These are phyloP conservation scores for Dillenia suffruticosa DNA, from an alignment of 164 flowering plant species.

Conservation along the genomic window DNA sequence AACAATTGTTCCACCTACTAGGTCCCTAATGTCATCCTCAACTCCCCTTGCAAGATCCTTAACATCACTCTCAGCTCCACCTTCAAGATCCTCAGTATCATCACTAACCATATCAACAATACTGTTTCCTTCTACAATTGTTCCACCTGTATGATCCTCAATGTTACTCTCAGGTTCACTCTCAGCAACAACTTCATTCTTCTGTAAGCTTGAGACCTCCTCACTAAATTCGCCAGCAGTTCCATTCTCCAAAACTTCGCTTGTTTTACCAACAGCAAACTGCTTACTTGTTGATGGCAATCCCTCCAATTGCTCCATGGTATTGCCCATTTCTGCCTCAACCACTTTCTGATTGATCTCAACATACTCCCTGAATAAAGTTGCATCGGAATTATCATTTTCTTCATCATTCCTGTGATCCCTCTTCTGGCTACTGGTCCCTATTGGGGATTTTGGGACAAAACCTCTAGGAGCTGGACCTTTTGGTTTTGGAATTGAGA, in stretches of 20 bases:
- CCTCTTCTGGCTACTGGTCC: constrained; percentile 44
- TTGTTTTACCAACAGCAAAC: constrained; percentile 4
- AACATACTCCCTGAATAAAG: constrained; percentile 17
- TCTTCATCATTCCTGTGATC: constrained; percentile 35
- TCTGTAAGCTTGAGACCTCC: neutral
- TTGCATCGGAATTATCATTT: constrained; percentile 27
- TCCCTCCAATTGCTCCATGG: constrained; percentile 20
- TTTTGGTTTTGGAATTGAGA: constrained; percentile 39
- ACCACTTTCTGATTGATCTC: constrained; percentile 19
- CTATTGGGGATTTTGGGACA: constrained; percentile 42
- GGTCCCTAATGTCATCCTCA: constrained; percentile 10
- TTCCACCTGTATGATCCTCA: neutral
- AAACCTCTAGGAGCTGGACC: constrained; percentile 54
- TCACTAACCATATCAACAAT: neutral
- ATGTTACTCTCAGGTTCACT: neutral
- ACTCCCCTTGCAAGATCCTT: constrained; percentile 9
- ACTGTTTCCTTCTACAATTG: neutral
- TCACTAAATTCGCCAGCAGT: constrained; percentile 13
- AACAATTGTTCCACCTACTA: constrained; percentile 9
- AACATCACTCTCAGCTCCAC: neutral
- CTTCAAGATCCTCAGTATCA: neutral
- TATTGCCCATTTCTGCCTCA: constrained; percentile 22
- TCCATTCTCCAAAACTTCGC: constrained; percentile 24
- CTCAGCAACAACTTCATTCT: neutral
- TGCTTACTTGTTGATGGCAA: constrained; percentile 4